phyloP scores from a whole-genome alignment of 257 asterid genomes.

The Salvia rosmarinus region DNA sequence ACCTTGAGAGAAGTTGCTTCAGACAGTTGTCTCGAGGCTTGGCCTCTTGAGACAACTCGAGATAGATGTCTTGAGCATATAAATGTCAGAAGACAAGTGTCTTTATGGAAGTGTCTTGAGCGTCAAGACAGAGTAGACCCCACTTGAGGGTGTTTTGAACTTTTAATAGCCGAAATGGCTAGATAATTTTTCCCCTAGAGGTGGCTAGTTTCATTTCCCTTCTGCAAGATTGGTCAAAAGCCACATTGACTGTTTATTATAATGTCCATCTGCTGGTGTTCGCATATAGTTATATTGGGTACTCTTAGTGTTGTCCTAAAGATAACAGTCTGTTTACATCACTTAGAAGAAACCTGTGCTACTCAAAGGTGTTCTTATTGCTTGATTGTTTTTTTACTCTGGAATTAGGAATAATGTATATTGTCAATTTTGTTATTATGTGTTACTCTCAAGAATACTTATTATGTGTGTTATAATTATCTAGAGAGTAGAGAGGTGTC shows the following conservation, averaged over 20 bases:
- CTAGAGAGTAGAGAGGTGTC: slow-evolving; percentile 10
- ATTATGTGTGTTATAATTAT: slow-evolving; percentile 5
- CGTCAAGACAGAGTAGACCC: background rate
- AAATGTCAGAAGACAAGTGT: background rate
- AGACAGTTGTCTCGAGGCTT: background rate
- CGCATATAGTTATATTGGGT: slow-evolving; percentile 14
- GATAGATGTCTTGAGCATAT: background rate
- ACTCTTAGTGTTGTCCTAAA: background rate
- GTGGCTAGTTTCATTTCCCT: background rate
- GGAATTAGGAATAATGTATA: slow-evolving; percentile 17
- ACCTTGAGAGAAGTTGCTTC: background rate
- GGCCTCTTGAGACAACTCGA: background rate
- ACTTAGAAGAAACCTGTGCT: slow-evolving; percentile 6
- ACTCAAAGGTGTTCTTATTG: background rate
- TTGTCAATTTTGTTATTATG: slow-evolving; percentile 1
- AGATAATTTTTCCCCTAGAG: background rate
- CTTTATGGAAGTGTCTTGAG: background rate
- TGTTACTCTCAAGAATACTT: background rate
- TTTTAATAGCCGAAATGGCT: background rate
- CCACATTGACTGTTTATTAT: background rate
- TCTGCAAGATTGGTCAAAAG: background rate
- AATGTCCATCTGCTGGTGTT: slow-evolving; percentile 1
- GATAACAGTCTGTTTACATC: slow-evolving; percentile 20
- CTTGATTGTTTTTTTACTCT: slow-evolving; percentile 11
- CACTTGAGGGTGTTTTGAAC: background rate